Conservation (phyloP, 371 early-diverging fungal species). For the Rhizopus delemar region DNA sequence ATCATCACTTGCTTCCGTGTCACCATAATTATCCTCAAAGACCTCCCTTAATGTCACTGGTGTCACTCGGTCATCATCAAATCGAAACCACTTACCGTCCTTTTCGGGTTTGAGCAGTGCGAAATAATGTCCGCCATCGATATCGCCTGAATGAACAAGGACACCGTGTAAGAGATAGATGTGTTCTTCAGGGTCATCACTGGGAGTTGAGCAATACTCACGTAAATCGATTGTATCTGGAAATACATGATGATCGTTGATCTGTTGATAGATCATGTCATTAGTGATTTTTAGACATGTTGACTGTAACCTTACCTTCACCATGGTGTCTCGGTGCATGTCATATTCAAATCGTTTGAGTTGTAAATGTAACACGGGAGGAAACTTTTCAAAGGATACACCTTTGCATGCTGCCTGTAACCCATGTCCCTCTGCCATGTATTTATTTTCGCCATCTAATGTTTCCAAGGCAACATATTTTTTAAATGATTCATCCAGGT, state of each 20-base stretch:
- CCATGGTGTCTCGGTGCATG: conserved; percentile 85
- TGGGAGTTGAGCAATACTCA: conserved; percentile 66
- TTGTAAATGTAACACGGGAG: conserved; percentile 96
- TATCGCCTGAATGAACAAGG: conserved; percentile 95
- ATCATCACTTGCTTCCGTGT: conserved; percentile 48
- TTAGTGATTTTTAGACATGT: neutral
- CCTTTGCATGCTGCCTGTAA: conserved; percentile 96
- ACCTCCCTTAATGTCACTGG: conserved; percentile 86
- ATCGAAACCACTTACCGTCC: conserved; percentile 89
- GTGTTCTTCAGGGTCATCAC: conserved; percentile 9
- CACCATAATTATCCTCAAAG: conserved; percentile 95
- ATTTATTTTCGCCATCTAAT: conserved; percentile 97
- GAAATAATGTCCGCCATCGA: conserved; percentile 97
- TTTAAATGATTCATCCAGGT: conserved; percentile 87
- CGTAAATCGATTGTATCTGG: conserved; percentile 86
- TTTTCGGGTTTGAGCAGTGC: conserved; percentile 84
- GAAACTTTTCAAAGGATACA: conserved; percentile 92
- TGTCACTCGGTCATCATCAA: conserved; percentile 96
- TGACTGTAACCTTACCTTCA: conserved; percentile 65
- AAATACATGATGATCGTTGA: conserved; percentile 97
- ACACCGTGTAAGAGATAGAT: conserved; percentile 85
- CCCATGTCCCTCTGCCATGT: conserved; percentile 94
- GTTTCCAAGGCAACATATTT: conserved; percentile 87
- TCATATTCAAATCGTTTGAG: conserved; percentile 98
- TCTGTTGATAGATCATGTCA: conserved; percentile 35